Conservation (phyloP, 768 basidiomycete genomes). For the Tylopilus intermedius region DNA sequence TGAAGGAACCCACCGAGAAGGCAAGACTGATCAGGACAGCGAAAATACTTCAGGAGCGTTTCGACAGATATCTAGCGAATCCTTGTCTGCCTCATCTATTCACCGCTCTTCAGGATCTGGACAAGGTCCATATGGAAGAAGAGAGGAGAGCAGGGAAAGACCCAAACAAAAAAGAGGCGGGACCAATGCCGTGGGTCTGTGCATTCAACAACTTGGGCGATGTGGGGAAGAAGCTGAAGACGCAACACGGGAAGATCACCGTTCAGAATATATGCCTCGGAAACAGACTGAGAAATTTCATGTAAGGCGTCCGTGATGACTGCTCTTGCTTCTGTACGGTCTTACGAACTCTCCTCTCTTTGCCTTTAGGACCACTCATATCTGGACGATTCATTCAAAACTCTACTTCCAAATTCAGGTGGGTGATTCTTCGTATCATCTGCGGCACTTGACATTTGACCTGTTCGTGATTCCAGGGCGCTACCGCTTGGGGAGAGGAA, state of each 20-base stretch:
- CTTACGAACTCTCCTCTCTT: background rate
- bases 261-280: slow-evolving; percentile 8
- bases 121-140: no score
- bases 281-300: slow-evolving; percentile 1
- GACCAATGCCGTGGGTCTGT: background rate
- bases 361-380: slow-evolving; percentile 8
- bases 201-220: slow-evolving; percentile 14
- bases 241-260: slow-evolving; percentile 2
- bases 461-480: slow-evolving; percentile 7
- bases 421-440: background rate
- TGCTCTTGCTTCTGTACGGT: no score
- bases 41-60: slow-evolving; percentile 8
- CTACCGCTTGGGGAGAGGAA: slow-evolving; percentile 20
- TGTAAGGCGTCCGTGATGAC: slow-evolving; percentile 2
- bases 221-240: slow-evolving; percentile 11
- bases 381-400: slow-evolving; percentile 19
- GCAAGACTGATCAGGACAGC: slow-evolving; percentile 12
- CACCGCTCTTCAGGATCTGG: background rate
- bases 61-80: slow-evolving; percentile 9
- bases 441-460: no score
- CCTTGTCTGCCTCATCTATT: slow-evolving; percentile 15
- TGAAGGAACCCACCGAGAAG: slow-evolving; percentile 8
- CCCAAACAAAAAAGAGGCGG: background rate
- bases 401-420: slow-evolving; percentile 14
- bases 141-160: no score